Evolutionary conservation across 2,329 filamentous ascomycete genomes (phyloP).

Genomic region (Didymosphaeria variabile): DNA sequence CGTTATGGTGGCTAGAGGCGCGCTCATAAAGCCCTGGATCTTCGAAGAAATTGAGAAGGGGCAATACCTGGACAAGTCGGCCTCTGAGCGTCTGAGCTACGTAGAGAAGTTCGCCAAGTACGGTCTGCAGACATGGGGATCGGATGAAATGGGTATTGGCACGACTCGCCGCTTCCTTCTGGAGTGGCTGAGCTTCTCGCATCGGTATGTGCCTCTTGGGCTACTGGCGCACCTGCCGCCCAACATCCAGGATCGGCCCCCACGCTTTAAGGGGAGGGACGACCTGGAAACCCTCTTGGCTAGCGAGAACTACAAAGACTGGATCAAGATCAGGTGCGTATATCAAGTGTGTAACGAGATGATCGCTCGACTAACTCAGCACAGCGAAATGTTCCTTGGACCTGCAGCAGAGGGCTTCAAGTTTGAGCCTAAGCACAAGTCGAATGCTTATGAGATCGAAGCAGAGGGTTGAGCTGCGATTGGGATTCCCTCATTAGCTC

Average conservation of each 20-base stretch:
- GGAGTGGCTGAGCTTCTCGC: conserved; percentile 94
- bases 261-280: conserved; percentile 81
- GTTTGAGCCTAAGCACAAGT: conserved; percentile 98
- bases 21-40: conserved; percentile 96
- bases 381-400: conserved; percentile 95
- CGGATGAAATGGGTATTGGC: conserved; percentile 91
- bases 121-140: conserved; percentile 93
- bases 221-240: conserved; percentile 89
- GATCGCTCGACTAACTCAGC: conserved; percentile 22
- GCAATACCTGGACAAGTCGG: conserved; percentile 95
- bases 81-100: conserved; percentile 83
- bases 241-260: conserved; percentile 86
- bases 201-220: conserved; percentile 90
- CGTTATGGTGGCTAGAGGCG: conserved; percentile 97
- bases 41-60: conserved; percentile 94
- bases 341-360: no score
- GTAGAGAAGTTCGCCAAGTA: conserved; percentile 90
- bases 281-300: conserved; percentile 94
- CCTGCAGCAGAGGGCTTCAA: conserved; percentile 89
- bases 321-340: conserved; percentile 94
- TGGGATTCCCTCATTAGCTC: not conserved
- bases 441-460: conserved; percentile 86
- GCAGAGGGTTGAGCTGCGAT: conserved; percentile 42
- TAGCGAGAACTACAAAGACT: conserved; percentile 92
- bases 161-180: conserved; percentile 91